Base-by-base conservation (phyloP, 176 grass and related monocot genomes). In the Aegilops umbellulata region DNA sequence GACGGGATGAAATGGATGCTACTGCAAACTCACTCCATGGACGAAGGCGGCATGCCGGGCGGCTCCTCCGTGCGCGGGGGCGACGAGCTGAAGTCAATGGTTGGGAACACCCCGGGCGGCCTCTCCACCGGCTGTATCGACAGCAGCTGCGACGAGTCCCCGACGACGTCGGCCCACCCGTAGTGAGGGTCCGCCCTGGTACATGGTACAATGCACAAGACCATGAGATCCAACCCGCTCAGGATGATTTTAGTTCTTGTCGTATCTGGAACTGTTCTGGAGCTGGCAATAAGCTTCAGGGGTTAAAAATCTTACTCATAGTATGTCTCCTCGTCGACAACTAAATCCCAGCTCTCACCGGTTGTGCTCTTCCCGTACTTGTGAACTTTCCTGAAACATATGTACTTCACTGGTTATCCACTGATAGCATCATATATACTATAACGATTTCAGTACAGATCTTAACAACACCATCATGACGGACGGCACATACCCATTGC, bases 321-420 rank as follows among this genome's bases (percentile, higher is more conserved):
- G 88, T 87, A 94, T 27, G 97, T 99, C 55, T 99, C 97, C 70
- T 96, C 94, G 4, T 99, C 88, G 0, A 96, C 94, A 2, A 94
- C 60, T 31, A 95, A 85, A 83, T 99, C 97, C 97, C 97, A 99
- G 51, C 90, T 99, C 80, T 99, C 97, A 20, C 90, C 92, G 10
- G 97, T 94, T 1, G 97, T 99, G 71, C 97, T 99, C 73, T 99
- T 99, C 4, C 97, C 94, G 20, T 99, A 99, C 71, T 99, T 99
- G 10, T 99, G 97, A 20, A 99, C 97, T 91, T 96, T 91, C 58
- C 97, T 99, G 90, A 53, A 85, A 70, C 57, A 78, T 5, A 84
- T 12, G 26, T 2, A 49, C 20, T 35, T 79, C 78, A 65, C 15
- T 27, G 20, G 29, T 51, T 9, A 62, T 76, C 82, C 42, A 60